These are phyloP conservation scores for Talaromyces stipitatus DNA, from an alignment of 495 filamentous ascomycete genomes.

Conservation along the genomic window DNA sequence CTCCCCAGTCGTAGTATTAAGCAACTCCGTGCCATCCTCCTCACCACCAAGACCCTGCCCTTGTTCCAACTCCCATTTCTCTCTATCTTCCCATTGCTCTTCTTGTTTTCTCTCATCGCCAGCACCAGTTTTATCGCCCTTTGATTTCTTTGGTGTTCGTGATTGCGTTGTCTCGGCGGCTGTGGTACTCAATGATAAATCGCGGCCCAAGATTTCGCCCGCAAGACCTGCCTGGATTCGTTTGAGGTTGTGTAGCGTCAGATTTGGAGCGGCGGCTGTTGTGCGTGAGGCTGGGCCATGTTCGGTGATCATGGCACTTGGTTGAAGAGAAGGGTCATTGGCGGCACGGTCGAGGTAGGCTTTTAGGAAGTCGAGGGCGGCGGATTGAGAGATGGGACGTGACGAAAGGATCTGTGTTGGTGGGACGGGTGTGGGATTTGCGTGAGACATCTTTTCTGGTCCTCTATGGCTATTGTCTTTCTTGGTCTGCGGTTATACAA, in stretches of 20 bases:
- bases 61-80: constrained; percentile 39
- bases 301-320: constrained; percentile 55
- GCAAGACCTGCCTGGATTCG: constrained; percentile 58
- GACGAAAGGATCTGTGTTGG: constrained; percentile 37
- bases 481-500: no score
- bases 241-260: constrained; percentile 58
- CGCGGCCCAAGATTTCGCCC: constrained; percentile 47
- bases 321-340: constrained; percentile 56
- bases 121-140: constrained; percentile 4
- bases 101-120: constrained; percentile 12
- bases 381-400: constrained; percentile 38
- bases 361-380: constrained; percentile 48
- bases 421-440: constrained; percentile 37
- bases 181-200: constrained; percentile 34
- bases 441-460: constrained; percentile 29
- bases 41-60: constrained; percentile 20
- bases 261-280: constrained; percentile 44
- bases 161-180: constrained; percentile 23
- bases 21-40: constrained; percentile 17
- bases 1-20: constrained; percentile 13
- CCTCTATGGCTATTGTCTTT: background rate
- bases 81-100: constrained; percentile 44
- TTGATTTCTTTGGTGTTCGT: constrained; percentile 9
- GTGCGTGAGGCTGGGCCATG: constrained; percentile 48
- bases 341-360: constrained; percentile 49